Conservation (phyloP, 768 basidiomycete genomes). For the Cubamyces sp. region DNA sequence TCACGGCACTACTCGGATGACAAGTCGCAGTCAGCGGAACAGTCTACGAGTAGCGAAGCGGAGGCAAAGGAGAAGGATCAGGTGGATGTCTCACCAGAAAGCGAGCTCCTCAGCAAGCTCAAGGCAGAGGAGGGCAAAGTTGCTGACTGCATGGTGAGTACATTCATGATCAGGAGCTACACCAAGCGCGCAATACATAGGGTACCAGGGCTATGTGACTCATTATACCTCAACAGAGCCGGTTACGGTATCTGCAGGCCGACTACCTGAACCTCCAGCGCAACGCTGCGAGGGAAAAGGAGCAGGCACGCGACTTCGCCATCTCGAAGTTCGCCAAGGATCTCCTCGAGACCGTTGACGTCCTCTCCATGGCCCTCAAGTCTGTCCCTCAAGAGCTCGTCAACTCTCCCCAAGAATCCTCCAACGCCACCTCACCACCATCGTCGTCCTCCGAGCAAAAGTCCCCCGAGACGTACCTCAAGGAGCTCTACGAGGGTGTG, state of each 20-base stretch:
- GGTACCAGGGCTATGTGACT: background rate
- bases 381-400: constrained; percentile 65
- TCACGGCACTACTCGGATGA: constrained; percentile 65
- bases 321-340: constrained; percentile 91
- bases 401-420: constrained; percentile 17
- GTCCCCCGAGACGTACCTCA: constrained; percentile 58
- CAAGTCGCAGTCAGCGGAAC: constrained; percentile 40
- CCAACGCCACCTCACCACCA: constrained; percentile 38
- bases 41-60: constrained; percentile 22
- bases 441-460: constrained; percentile 45
- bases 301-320: constrained; percentile 91
- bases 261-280: constrained; percentile 96
- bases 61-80: constrained; percentile 31
- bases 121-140: constrained; percentile 82
- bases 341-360: constrained; percentile 89
- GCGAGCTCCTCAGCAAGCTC: constrained; percentile 54
- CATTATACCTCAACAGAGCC: constrained; percentile 56
- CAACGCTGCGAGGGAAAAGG: constrained; percentile 87
- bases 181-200: constrained; percentile 13
- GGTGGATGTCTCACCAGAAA: constrained; percentile 31
- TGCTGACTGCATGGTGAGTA: constrained; percentile 80
- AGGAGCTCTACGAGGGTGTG: constrained; percentile 83
- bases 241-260: constrained; percentile 89
- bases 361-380: constrained; percentile 82
- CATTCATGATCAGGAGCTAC: background rate